Evolutionary conservation across 2,329 filamentous ascomycete genomes (phyloP), one percentile per base, ranked within the genome.

Genomic region (Incumbomyces lentus): DNA sequence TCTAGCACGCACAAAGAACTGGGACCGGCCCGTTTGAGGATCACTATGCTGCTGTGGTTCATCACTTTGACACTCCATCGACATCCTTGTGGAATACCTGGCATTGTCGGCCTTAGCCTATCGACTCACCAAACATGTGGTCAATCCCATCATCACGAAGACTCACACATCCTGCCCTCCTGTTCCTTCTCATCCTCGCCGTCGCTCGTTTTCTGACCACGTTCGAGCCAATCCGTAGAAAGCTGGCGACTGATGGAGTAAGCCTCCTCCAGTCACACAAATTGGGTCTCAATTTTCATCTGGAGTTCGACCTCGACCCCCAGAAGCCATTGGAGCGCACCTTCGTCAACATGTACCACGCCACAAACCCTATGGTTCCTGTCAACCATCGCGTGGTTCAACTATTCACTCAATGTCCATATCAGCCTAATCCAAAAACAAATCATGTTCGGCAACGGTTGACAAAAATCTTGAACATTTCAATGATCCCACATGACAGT

Each of bases 401-500:
- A 19, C 41, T 60, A 11, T 53, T 57, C 29, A 37, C 34, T 8
- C 18, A 47, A 35, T 60, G 58, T 46, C 47, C 41, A 13, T 19
- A 49, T 10, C 44, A 44, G 12, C 52, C 58, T 2, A 67, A 66
- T 45, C 51, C 42, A 26, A 58, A 58, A 49, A 66, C 62, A 13
- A 52, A 55, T 18, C 63, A 67, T 46, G 55, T 65, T 26, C 60
- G 63, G 26, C 52, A 66, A 13, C 17, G 11, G 11, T 54, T 56
- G 10, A 56, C 59, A 44, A 39, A 52, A 1, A 51, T 66, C 14
- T 60, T 58, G 40, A 65, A 65, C 46, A 64, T 67, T 50, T 64
- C 60, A 2, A 60, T 65, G 55, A 58, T 51, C 2, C 50, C 59
- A 5, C 46, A 50, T 33, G 48, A 53, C 5, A 57, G 44, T 11